Conservation (phyloP, 2,329 filamentous ascomycete species). For the Keithomyces neogunnii region DNA sequence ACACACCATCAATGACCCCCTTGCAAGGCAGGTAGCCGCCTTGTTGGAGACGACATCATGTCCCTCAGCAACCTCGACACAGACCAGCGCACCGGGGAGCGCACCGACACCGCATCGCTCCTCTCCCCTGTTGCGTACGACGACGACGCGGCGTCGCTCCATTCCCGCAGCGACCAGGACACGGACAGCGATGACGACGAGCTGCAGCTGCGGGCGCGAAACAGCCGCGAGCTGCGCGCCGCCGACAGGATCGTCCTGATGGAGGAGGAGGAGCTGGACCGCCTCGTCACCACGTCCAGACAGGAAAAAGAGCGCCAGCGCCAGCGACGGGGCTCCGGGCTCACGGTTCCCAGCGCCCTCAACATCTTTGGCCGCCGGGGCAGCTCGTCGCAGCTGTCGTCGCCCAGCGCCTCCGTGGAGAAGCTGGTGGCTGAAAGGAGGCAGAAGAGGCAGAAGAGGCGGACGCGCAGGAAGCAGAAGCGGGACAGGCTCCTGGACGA, state of each 20-base stretch:
- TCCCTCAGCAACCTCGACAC: conserved; percentile 13
- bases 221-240: conserved; percentile 59
- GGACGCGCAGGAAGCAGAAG: conserved; percentile 43
- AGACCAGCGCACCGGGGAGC: conserved; percentile 11
- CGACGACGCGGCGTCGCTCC: conserved; percentile 59
- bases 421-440: conserved; percentile 43
- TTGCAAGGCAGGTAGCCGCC: background rate
- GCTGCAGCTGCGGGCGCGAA: conserved; percentile 55
- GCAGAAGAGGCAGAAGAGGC: conserved; percentile 39
- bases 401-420: conserved; percentile 36
- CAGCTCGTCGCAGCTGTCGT: conserved; percentile 24
- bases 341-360: conserved; percentile 42
- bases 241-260: conserved; percentile 64
- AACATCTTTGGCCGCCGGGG: conserved; percentile 31
- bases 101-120: conserved; percentile 33
- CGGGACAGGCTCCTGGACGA: conserved; percentile 43
- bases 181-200: conserved; percentile 71
- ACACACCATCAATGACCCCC: background rate
- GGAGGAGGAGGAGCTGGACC: conserved; percentile 66
- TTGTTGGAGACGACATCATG: conserved; percentile 9
- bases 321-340: conserved; percentile 39
- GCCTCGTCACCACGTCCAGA: conserved; percentile 46
- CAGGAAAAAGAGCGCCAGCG: conserved; percentile 41
- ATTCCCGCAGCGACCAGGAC: conserved; percentile 62
- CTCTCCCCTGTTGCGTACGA: conserved; percentile 59